These are phyloP conservation scores for Didymella pinodella DNA, from an alignment of 2,329 filamentous ascomycete species.

Conservation along the genomic window DNA sequence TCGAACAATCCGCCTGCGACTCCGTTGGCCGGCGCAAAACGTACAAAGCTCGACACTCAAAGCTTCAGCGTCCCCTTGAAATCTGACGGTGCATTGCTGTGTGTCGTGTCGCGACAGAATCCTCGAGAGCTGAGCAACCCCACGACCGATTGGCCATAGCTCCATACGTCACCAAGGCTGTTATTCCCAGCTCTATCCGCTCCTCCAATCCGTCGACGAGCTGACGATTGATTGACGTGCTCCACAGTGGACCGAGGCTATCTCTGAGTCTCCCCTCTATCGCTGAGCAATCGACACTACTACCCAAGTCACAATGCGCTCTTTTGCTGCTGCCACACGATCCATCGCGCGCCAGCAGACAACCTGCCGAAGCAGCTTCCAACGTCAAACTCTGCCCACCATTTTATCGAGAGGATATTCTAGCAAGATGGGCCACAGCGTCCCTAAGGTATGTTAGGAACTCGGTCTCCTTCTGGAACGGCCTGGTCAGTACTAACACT, in stretches of 20 bases:
- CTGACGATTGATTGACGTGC: conserved; percentile 22
- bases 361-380: conserved; percentile 42
- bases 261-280: conserved; percentile 1
- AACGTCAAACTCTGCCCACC: conserved; percentile 42
- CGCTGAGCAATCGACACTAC: conserved; percentile 8
- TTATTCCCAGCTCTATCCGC: conserved; percentile 11
- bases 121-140: conserved; percentile 6
- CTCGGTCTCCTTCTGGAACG: too few species aligned
- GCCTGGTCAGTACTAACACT: conserved; percentile 22
- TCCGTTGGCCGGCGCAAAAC: conserved; percentile 15
- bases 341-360: conserved; percentile 42
- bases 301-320: conserved; percentile 38
- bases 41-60: conserved; percentile 10
- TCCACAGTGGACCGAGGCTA: conserved; percentile 11
- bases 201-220: not conserved
- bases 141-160: conserved; percentile 24
- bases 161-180: conserved; percentile 16
- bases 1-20: conserved; percentile 3
- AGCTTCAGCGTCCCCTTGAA: not conserved
- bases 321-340: conserved; percentile 43
- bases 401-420: conserved; percentile 53
- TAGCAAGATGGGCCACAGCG: conserved; percentile 51
- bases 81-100: not conserved
- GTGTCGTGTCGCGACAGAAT: not conserved
- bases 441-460: conserved; percentile 48